These are phyloP conservation scores for Cyclotella atomus DNA, from an alignment of 108 stramenopile genomes.

Conservation along the genomic window DNA sequence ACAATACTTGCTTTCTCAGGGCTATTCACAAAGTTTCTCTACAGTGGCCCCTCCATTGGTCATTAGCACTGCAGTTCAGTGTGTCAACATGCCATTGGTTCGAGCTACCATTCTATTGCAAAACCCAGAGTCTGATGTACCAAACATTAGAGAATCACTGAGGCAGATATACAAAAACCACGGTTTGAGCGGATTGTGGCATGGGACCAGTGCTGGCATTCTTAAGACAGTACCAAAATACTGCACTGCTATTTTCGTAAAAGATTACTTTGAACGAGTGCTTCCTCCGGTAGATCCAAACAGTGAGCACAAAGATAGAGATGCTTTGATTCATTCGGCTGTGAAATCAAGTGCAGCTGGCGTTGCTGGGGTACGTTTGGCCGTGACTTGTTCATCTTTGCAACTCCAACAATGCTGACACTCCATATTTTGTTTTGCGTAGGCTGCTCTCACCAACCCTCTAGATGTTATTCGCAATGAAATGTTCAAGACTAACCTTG, in stretches of 20 bases:
- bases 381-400: too few species aligned
- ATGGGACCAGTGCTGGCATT: slow-evolving; percentile 93
- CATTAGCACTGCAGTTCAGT: slow-evolving; percentile 84
- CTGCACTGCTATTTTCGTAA: slow-evolving; percentile 91
- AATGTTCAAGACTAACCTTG: slow-evolving; percentile 96
- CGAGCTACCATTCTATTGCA: slow-evolving; percentile 92
- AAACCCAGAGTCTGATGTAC: slow-evolving; percentile 74
- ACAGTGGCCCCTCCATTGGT: slow-evolving; percentile 87
- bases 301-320: slow-evolving; percentile 63
- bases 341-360: slow-evolving; percentile 90
- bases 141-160: slow-evolving; percentile 75
- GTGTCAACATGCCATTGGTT: slow-evolving; percentile 95
- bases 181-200: slow-evolving; percentile 86
- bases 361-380: slow-evolving; percentile 95
- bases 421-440: too few species aligned
- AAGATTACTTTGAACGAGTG: slow-evolving; percentile 76
- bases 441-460: slow-evolving; percentile 96
- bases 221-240: slow-evolving; percentile 99
- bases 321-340: slow-evolving; percentile 82
- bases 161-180: slow-evolving; percentile 76
- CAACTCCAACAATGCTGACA: too few species aligned
- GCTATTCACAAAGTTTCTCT: slow-evolving; percentile 48
- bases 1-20: slow-evolving; percentile 44
- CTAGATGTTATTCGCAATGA: slow-evolving; percentile 98
- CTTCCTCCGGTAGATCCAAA: slow-evolving; percentile 65